These are phyloP conservation scores for Cornus suecica DNA, from an alignment of 148 eudicot genomes.

Conservation along the genomic window DNA sequence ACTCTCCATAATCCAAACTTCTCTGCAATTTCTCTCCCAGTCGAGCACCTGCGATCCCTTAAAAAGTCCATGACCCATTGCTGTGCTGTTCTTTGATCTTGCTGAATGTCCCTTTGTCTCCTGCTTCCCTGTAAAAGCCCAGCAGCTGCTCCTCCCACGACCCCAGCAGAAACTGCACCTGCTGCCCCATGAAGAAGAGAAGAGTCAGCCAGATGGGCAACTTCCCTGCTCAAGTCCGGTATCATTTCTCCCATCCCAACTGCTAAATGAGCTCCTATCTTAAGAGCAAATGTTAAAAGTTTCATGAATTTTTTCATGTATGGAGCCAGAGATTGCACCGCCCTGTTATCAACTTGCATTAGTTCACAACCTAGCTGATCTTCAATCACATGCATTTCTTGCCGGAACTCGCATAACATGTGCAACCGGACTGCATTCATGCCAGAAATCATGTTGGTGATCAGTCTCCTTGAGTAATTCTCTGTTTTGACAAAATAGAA, in stretches of 20 bases:
- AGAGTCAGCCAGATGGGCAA: constrained; percentile 58
- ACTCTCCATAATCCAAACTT: constrained; percentile 95
- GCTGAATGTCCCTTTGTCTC: constrained; percentile 52
- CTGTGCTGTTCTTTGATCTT: constrained; percentile 80
- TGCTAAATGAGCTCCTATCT: constrained; percentile 89
- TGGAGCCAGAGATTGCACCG: constrained; percentile 76
- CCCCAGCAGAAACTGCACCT: constrained; percentile 63
- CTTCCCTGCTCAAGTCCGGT: constrained; percentile 83
- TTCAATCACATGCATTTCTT: constrained; percentile 93
- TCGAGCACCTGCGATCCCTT: constrained; percentile 66
- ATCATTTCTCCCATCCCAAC: constrained; percentile 87
- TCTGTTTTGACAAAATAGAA: constrained; percentile 81
- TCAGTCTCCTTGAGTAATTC: constrained; percentile 73
- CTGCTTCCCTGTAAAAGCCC: constrained; percentile 40
- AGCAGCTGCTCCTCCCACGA: constrained; percentile 49
- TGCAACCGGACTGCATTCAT: constrained; percentile 82
- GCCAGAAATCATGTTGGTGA: constrained; percentile 75
- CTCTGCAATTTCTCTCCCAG: constrained; percentile 86
- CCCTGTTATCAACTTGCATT: constrained; percentile 75
- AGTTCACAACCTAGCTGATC: constrained; percentile 87
- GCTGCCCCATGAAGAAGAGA: constrained; percentile 63
- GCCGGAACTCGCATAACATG: constrained; percentile 77
- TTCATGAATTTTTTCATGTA: constrained; percentile 86
- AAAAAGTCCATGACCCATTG: constrained; percentile 92
- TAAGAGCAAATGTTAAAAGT: constrained; percentile 79